A percentile compares a stretch with the other conserved stretches of the same genome.
phyloP scores from a whole-genome alignment of 306 rosid genomes.

The Lotus japonicus region DNA sequence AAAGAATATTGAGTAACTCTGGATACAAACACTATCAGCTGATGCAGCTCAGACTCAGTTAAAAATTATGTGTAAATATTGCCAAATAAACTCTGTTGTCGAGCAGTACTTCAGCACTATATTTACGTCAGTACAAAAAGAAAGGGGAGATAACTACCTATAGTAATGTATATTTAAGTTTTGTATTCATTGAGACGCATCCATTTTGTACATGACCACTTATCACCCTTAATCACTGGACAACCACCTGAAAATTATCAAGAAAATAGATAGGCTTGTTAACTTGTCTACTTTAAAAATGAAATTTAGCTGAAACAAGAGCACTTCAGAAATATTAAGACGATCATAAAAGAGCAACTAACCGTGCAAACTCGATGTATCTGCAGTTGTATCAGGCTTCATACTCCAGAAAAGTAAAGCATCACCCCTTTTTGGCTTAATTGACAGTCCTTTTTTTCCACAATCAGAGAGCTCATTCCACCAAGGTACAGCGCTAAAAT shows the following conservation, averaged over 20 bases:
- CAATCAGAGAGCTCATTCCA: slow-evolving; percentile 95
- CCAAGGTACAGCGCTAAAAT: slow-evolving; percentile 87
- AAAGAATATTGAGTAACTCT: not conserved
- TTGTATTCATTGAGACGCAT: slow-evolving; percentile 54
- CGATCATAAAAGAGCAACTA: slow-evolving; percentile 5
- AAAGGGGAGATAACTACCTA: slow-evolving; percentile 27
- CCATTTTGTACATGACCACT: slow-evolving; percentile 97
- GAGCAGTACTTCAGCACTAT: not conserved
- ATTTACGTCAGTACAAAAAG: not conserved
- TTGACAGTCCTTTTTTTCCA: slow-evolving; percentile 72
- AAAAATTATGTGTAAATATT: not conserved
- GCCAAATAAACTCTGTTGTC: not conserved
- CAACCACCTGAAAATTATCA: slow-evolving; percentile 68
- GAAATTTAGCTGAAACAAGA: not conserved
- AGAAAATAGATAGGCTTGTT: not conserved
- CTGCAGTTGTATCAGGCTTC: slow-evolving; percentile 79
- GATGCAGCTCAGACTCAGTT: not conserved
- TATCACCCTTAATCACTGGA: slow-evolving; percentile 83
- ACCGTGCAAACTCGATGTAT: slow-evolving; percentile 91
- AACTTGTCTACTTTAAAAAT: not conserved
- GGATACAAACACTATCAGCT: not conserved
- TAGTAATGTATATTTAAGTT: slow-evolving; percentile 18
- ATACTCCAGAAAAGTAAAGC: slow-evolving; percentile 99
- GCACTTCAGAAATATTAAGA: not conserved
- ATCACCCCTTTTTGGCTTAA: slow-evolving; percentile 93